Conservation (phyloP, 257 asterid species). For the Knoxia roxburghii region DNA sequence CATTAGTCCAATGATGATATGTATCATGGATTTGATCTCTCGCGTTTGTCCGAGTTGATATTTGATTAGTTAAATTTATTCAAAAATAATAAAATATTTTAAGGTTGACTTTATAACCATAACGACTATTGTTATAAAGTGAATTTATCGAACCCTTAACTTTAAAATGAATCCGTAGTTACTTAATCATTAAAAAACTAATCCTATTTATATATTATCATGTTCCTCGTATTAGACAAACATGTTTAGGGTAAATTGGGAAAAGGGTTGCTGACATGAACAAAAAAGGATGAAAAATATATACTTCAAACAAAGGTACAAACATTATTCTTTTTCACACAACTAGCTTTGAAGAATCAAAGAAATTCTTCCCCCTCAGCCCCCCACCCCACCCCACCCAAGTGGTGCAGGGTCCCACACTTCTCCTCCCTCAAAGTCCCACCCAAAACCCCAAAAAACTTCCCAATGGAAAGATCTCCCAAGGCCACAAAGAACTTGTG, state of each 20-base stretch:
- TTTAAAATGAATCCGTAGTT: too few relatives aligned
- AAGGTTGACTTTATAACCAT: too few relatives aligned
- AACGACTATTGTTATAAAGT: too few relatives aligned
- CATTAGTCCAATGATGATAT: neutral
- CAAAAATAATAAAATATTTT: too few relatives aligned
- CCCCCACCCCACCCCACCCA: neutral
- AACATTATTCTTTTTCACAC: neutral
- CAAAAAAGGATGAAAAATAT: constrained; percentile 20
- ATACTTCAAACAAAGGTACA: neutral
- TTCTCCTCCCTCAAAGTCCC: neutral
- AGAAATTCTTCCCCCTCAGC: neutral
- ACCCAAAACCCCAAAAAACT: neutral
- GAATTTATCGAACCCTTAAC: too few relatives aligned
- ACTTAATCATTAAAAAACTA: neutral
- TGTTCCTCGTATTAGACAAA: neutral
- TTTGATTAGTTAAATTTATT: too few relatives aligned
- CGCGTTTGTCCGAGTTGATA: too few relatives aligned
- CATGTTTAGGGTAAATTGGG: neutral
- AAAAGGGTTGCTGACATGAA: constrained; percentile 38
- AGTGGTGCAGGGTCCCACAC: neutral
- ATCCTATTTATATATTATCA: neutral
- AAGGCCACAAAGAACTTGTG: constrained; percentile 81
- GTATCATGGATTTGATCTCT: too few relatives aligned
- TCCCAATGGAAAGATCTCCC: constrained; percentile 35
- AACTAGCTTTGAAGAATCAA: constrained; percentile 1